A percentile compares a stretch with the other conserved stretches of the same genome.
These are phyloP conservation scores for Aspergillus wentii DNA, from an alignment of 495 filamentous ascomycete genomes.

Conservation along the genomic window DNA sequence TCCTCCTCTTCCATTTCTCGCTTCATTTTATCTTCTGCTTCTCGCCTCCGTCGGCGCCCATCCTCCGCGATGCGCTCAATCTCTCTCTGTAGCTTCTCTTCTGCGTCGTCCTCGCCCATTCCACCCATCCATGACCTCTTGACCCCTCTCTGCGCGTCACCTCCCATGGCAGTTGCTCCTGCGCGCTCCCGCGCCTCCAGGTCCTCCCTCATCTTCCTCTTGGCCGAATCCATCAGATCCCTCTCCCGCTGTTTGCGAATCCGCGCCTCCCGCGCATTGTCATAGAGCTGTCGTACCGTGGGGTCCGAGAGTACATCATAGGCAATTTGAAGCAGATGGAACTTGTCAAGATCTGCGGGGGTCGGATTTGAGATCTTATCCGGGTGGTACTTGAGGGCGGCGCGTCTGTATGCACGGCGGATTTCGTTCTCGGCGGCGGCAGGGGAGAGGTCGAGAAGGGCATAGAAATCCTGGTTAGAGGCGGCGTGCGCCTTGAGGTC, in stretches of 20 bases:
- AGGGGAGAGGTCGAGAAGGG: conserved; percentile 63
- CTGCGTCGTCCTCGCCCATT: conserved; percentile 46
- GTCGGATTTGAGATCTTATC: conserved; percentile 65
- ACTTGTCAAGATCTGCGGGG: conserved; percentile 59
- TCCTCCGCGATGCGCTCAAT: conserved; percentile 62
- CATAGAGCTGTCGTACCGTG: conserved; percentile 57
- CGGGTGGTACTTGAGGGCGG: conserved; percentile 86
- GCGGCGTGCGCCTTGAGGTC: conserved; percentile 52
- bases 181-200: conserved; percentile 58
- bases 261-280: conserved; percentile 61
- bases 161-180: conserved; percentile 22
- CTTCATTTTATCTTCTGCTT: conserved; percentile 46
- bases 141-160: conserved; percentile 27
- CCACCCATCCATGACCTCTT: conserved; percentile 43
- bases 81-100: conserved; percentile 55
- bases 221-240: conserved; percentile 60
- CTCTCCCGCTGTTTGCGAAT: conserved; percentile 57
- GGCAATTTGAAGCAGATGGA: conserved; percentile 68
- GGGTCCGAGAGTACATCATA: conserved; percentile 67
- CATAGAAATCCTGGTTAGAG: conserved; percentile 76
- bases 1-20: conserved; percentile 46
- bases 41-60: conserved; percentile 46
- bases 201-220: conserved; percentile 72
- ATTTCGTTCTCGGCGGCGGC: conserved; percentile 66
- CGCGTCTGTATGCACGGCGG: conserved; percentile 81